Base-by-base conservation (phyloP, 2,329 filamentous ascomycete species). In the Botrytis elliptica region DNA sequence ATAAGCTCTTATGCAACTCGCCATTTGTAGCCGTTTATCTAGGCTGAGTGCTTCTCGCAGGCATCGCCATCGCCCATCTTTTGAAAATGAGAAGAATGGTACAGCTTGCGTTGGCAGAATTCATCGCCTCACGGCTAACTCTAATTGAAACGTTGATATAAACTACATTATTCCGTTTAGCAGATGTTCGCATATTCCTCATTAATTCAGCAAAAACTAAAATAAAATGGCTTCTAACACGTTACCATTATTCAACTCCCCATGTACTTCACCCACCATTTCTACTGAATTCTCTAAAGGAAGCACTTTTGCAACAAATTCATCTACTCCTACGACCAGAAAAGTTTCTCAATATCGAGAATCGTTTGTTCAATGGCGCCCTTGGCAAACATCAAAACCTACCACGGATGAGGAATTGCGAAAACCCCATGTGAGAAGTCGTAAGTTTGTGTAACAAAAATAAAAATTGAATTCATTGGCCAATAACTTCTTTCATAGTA, bases 401-500 rank as follows among this genome's bases (percentile, higher is more conserved):
- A 62, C 2, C 12, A 44, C 3, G 62, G 20, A 36, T 33, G 22
- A 29, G 4, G 29, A 62, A 12, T 20, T 2, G n/a, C 70, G 70
- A 16, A 22, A 40, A n/a, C 70, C 70, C 16, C 59, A 52, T 33
- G 44, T 71, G 16, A 71, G 70, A 65, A 52, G 14, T 25, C 36
- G 70, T 71, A 71, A 52, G 70, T 52, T 33, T 63, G 22, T 46
- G 36, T 36, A 22, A 33, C 7, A 3, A 8, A 29, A 25, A 20
- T 12, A 12, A 20, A 16, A 5, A 64, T 18, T 3, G 25, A 70
- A 1, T 33, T 36, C 42, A 55, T 29, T 40, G 33, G 42, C 49
- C 46, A 46, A 74, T 20, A 18, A 67, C 22, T 46, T 38, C 29
- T 22, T 44, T 40, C 12, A 8, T 67, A 77, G 75, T 76, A 16